Conservation (phyloP, 2,329 filamentous ascomycete genomes). For the Claviceps capensis region DNA sequence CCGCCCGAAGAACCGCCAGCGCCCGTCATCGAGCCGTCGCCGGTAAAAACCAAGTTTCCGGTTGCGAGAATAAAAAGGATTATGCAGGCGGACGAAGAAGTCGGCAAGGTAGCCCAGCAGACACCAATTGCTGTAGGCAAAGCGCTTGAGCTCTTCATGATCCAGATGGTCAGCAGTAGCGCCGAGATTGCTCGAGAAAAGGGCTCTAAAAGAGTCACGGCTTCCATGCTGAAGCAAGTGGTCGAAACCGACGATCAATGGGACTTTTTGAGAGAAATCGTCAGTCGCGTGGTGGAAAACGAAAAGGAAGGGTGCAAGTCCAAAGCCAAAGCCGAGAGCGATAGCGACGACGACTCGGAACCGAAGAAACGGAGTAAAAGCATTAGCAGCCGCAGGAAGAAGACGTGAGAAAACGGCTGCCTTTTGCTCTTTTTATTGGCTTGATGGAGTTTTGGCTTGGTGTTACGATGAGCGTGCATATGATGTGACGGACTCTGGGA, state of each 20-base stretch:
- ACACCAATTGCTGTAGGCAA: slow-evolving; percentile 93
- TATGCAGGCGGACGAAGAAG: slow-evolving; percentile 98
- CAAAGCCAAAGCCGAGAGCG: slow-evolving; percentile 36
- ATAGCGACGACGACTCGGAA: slow-evolving; percentile 37
- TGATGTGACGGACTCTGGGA: not conserved
- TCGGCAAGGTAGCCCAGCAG: slow-evolving; percentile 95
- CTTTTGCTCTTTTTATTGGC: not conserved
- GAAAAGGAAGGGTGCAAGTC: slow-evolving; percentile 33
- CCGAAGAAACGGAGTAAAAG: slow-evolving; percentile 33
- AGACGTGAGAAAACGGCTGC: slow-evolving; percentile 9
- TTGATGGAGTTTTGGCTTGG: not conserved
- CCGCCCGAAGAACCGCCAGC: slow-evolving; percentile 16
- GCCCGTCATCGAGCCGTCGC: slow-evolving; percentile 42
- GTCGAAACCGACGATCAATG: slow-evolving; percentile 82
- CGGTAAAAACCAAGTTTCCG: slow-evolving; percentile 90
- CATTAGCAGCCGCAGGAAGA: slow-evolving; percentile 36
- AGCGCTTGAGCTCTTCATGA: slow-evolving; percentile 96
- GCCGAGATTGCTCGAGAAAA: slow-evolving; percentile 71
- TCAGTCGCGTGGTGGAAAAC: slow-evolving; percentile 57
- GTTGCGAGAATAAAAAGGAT: slow-evolving; percentile 97
- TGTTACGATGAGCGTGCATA: not conserved
- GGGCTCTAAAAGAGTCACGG: slow-evolving; percentile 79
- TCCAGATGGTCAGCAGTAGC: slow-evolving; percentile 78
- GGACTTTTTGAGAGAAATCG: slow-evolving; percentile 87
- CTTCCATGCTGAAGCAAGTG: slow-evolving; percentile 81